A percentile compares a stretch with the other conserved stretches of the same genome.
Conservation (phyloP, 176 grass and related monocot species). For the Saccharum spontaneum region DNA sequence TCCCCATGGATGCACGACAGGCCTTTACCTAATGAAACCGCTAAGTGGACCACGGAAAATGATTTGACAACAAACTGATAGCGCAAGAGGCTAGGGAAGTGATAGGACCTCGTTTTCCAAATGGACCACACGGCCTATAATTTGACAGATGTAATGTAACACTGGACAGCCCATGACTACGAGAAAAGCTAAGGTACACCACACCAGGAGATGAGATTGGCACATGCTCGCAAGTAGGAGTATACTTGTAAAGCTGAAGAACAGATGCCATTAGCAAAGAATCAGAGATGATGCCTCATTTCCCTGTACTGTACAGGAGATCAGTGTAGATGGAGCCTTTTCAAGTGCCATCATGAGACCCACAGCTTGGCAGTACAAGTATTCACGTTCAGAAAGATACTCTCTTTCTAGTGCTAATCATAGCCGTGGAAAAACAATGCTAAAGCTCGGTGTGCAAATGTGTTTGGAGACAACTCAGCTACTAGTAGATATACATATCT, state of each 20-base stretch:
- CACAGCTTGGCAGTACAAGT: slow-evolving; percentile 32
- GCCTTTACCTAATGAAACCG: slow-evolving; percentile 43
- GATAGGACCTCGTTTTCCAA: slow-evolving; percentile 19
- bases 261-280: slow-evolving; percentile 34
- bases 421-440: slow-evolving; percentile 7
- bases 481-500: slow-evolving; percentile 2
- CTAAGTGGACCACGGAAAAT: slow-evolving; percentile 46
- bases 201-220: background rate
- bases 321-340: slow-evolving; percentile 40
- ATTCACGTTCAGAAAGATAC: slow-evolving; percentile 37
- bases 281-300: slow-evolving; percentile 20
- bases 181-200: background rate
- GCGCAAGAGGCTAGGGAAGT: slow-evolving; percentile 9
- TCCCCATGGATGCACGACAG: slow-evolving; percentile 13
- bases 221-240: slow-evolving; percentile 26
- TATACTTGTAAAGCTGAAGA: slow-evolving; percentile 28
- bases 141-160: slow-evolving; percentile 19
- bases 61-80: slow-evolving; percentile 29
- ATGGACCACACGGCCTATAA: slow-evolving; percentile 33
- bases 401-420: slow-evolving; percentile 41
- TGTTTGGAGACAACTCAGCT: background rate
- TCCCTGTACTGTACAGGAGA: slow-evolving; percentile 29
- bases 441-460: background rate
- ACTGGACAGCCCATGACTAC: slow-evolving; percentile 23
- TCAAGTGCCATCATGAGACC: slow-evolving; percentile 40